Conservation (phyloP, 306 rosid species). For the Cucumis cinereus region DNA sequence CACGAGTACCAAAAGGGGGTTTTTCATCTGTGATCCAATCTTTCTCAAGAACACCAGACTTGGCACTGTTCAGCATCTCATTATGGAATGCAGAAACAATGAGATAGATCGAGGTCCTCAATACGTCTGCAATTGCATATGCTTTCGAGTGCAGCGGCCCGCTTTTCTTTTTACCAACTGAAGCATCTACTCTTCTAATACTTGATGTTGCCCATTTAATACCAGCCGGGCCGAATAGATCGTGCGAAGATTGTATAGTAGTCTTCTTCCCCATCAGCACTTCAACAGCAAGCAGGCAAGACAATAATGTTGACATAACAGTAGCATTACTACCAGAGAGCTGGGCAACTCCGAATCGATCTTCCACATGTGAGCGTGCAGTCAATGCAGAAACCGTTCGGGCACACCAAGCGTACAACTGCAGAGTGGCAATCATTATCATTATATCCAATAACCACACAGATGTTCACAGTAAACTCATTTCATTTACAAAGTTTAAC, state of each 20-base stretch:
- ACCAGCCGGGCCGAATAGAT: constrained; percentile 55
- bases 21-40: constrained; percentile 54
- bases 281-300: constrained; percentile 88
- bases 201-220: constrained; percentile 71
- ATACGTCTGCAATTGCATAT: constrained; percentile 69
- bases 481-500: background rate
- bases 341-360: constrained; percentile 78
- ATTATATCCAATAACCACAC: background rate
- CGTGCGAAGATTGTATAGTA: constrained; percentile 42
- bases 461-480: background rate
- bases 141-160: constrained; percentile 64
- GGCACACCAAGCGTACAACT: constrained; percentile 83
- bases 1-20: constrained; percentile 50
- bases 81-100: constrained; percentile 67
- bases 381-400: constrained; percentile 60
- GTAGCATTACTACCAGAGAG: constrained; percentile 80
- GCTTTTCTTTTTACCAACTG: constrained; percentile 41
- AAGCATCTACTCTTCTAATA: constrained; percentile 41
- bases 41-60: constrained; percentile 65
- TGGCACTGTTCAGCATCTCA: constrained; percentile 71
- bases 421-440: background rate
- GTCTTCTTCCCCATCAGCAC: constrained; percentile 86
- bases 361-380: constrained; percentile 58
- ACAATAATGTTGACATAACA: constrained; percentile 55
- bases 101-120: constrained; percentile 64